Conservation (phyloP, 2,329 filamentous ascomycete species). For the Aspergillus sergii region DNA sequence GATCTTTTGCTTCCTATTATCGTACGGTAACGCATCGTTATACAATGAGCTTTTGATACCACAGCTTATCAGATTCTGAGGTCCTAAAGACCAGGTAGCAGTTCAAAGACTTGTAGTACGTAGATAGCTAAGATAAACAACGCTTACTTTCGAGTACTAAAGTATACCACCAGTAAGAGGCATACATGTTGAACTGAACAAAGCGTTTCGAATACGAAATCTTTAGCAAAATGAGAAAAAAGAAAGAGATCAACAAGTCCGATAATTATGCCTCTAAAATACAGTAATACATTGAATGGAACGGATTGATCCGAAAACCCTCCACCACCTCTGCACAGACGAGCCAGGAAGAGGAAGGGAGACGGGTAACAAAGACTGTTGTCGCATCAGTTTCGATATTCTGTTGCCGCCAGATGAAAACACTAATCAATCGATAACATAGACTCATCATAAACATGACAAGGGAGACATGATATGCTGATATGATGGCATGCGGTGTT, state of each 20-base stretch:
- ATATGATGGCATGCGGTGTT: neutral
- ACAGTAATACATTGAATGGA: slow-evolving; percentile 1
- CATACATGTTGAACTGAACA: too few relatives aligned
- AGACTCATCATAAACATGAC: neutral
- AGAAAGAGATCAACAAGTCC: neutral
- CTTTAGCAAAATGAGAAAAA: neutral
- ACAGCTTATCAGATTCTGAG: too few relatives aligned
- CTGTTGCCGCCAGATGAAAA: neutral
- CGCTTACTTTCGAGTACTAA: too few relatives aligned
- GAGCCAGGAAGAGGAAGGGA: neutral
- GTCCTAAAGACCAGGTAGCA: too few relatives aligned
- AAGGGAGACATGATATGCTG: neutral
- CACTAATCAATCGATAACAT: neutral
- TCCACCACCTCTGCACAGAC: neutral
- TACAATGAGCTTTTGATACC: too few relatives aligned
- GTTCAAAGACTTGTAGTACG: too few relatives aligned
- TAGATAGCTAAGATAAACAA: too few relatives aligned
- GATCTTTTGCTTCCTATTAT: neutral
- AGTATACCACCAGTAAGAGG: too few relatives aligned
- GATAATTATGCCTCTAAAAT: slow-evolving; percentile 2
- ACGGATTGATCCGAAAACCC: neutral
- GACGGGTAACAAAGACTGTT: neutral
- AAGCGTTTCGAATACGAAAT: neutral
- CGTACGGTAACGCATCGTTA: too few relatives aligned
- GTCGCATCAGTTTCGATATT: neutral